Base-by-base conservation (phyloP, 345 rosid genomes). In the Moricandia arvensis region DNA sequence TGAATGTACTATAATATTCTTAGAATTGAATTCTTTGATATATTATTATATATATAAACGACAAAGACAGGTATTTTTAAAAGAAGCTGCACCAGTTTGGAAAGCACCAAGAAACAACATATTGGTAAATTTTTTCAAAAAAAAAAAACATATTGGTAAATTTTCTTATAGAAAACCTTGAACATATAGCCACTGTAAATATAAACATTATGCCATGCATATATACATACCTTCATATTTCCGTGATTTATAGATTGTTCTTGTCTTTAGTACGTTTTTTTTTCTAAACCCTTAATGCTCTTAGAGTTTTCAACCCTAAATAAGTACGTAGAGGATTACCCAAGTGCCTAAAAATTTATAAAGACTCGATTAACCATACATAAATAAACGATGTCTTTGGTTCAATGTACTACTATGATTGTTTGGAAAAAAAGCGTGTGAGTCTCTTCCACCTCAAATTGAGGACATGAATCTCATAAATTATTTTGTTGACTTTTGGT, bases 361-460 rank as follows among this genome's bases (percentile, higher is more conserved):
- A 43, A 43, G 12, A 43, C 49, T 43, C 49, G 49, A 43, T 43
- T 15, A 47, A 47, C 54, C 54, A 47, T 47, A n/a, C 18, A 47
- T 47, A 47, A n/a, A 47, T 47, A 47, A 47, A 47, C n/a, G 18
- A 47, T 47, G 54, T 47, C 54, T 47, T 15, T 47, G 54, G 54
- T 47, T 47, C 54, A 47, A 15, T 15, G 54, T 47, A 47, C 54
- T 47, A 12, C 49, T 43, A 47, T 47, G 18, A 47, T n/a, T 47
- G 24, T 59, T 67, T 59, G 41, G 6, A 21, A 53, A 29, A 49
- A 9, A 76, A 69, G 75, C 80, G 80, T 76, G 80, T n/a, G 60
- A 76, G 71, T 76, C 66, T 76, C 75, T 54, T 69, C 75, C 75
- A 76, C 75, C 80, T 54, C 18, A 53, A 76, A 38, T 54, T 38